These are phyloP conservation scores for Paratinospora sagittata DNA, from an alignment of 164 flowering plant genomes.

Conservation along the genomic window DNA sequence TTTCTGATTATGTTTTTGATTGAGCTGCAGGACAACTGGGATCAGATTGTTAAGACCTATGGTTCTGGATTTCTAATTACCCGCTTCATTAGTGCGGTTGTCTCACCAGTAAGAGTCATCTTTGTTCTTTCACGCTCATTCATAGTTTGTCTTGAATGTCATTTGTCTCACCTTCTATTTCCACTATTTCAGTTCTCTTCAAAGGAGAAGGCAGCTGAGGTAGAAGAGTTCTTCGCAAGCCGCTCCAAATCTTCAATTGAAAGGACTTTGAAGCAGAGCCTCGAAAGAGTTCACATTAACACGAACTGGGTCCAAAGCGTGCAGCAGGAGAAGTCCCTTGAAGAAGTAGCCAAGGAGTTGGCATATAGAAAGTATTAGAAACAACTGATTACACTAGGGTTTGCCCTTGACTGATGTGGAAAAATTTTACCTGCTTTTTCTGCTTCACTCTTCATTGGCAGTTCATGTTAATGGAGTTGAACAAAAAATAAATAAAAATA, in stretches of 20 bases:
- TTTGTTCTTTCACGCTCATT: background rate
- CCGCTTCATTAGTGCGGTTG: too few relatives aligned
- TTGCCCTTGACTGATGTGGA: background rate
- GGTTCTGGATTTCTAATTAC: too few relatives aligned
- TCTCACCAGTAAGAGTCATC: conserved; percentile 58
- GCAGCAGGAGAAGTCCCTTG: conserved; percentile 52
- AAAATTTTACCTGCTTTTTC: background rate
- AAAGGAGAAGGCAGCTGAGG: too few relatives aligned
- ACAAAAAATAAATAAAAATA: background rate
- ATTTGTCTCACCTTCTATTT: background rate
- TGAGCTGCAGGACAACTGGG: too few relatives aligned
- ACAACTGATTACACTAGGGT: background rate
- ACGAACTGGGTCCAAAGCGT: conserved; percentile 70
- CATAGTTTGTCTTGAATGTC: background rate
- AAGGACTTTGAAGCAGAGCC: too few relatives aligned
- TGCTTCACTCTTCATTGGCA: background rate
- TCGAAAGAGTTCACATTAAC: too few relatives aligned
- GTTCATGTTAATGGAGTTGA: background rate
- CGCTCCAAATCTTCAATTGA: too few relatives aligned
- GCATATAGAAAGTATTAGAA: too few relatives aligned
- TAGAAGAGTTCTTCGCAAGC: too few relatives aligned
- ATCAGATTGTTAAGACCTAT: too few relatives aligned
- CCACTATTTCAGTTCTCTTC: conserved; percentile 57
- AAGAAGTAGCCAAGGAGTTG: conserved; percentile 47
- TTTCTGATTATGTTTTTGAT: too few relatives aligned